phyloP scores from a whole-genome alignment of 352 stramenopile genomes.

The Pilasporangium apinafurcum region DNA sequence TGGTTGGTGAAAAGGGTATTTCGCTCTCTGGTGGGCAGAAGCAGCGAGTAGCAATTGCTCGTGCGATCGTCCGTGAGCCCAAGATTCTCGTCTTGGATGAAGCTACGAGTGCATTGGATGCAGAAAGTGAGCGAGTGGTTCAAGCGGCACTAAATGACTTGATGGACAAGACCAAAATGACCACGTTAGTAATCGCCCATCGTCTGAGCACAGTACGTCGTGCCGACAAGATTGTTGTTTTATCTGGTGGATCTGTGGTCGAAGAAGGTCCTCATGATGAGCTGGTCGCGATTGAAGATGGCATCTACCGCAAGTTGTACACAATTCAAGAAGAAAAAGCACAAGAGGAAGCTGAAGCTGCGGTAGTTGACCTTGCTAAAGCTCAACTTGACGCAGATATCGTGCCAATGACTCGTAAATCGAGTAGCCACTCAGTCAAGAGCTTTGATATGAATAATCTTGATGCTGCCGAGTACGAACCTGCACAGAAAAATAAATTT shows the following conservation, averaged over 20 bases:
- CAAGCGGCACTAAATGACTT: conserved; percentile 60
- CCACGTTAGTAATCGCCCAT: conserved; percentile 92
- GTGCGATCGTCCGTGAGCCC: conserved; percentile 67
- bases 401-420: conserved; percentile 23
- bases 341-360: conserved; percentile 4
- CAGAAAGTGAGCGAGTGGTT: conserved; percentile 71
- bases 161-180: conserved; percentile 47
- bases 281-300: conserved; percentile 49
- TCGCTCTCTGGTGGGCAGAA: conserved; percentile 30
- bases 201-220: conserved; percentile 71
- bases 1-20: conserved; percentile 28
- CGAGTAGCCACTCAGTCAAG: neutral
- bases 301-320: conserved; percentile 74
- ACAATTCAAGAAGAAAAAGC: conserved; percentile 38
- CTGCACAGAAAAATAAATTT: neutral
- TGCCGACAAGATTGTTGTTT: conserved; percentile 55
- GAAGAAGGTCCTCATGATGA: conserved; percentile 42
- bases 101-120: conserved; percentile 71
- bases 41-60: conserved; percentile 24
- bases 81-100: conserved; percentile 85
- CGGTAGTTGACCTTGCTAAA: conserved; percentile 8
- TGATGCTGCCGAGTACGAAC: neutral
- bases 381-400: conserved; percentile 61
- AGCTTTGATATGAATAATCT: neutral
- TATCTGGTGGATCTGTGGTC: conserved; percentile 27